These are phyloP conservation scores for Limonium bicolor DNA, from an alignment of 148 eudicot genomes.

Conservation along the genomic window DNA sequence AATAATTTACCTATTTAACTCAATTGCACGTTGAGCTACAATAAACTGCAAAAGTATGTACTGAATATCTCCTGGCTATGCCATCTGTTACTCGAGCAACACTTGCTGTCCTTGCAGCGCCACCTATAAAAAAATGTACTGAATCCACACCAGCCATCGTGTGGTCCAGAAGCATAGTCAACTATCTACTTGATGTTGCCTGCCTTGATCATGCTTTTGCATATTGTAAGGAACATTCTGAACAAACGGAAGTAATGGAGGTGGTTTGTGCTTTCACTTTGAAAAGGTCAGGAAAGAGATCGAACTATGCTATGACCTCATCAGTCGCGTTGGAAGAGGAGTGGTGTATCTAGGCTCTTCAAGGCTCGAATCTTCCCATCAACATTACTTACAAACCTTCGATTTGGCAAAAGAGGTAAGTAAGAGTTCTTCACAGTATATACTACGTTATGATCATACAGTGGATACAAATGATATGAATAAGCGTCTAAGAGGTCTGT, in stretches of 20 bases:
- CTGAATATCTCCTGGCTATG: no score
- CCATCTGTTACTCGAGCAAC: no score
- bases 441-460: no score
- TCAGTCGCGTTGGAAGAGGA: slow-evolving; percentile 79
- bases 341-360: slow-evolving; percentile 88
- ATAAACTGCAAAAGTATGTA: no score
- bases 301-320: slow-evolving; percentile 67
- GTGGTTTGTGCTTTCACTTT: background rate
- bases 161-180: background rate
- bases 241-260: no score
- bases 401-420: slow-evolving; percentile 60
- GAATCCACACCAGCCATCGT: background rate
- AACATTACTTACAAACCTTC: slow-evolving; percentile 50
- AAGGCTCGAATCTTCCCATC: slow-evolving; percentile 54
- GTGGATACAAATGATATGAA: no score
- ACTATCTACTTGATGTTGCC: background rate
- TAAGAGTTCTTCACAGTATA: slow-evolving; percentile 4
- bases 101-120: background rate
- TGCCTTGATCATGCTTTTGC: no score
- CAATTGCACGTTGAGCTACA: no score
- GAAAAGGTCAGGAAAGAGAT: slow-evolving; percentile 77
- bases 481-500: no score
- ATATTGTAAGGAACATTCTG: no score
- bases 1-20: no score
- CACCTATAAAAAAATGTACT: background rate